phyloP scores from a whole-genome alignment of 2,329 filamentous ascomycete species.

The Tympanopsis confertula region DNA sequence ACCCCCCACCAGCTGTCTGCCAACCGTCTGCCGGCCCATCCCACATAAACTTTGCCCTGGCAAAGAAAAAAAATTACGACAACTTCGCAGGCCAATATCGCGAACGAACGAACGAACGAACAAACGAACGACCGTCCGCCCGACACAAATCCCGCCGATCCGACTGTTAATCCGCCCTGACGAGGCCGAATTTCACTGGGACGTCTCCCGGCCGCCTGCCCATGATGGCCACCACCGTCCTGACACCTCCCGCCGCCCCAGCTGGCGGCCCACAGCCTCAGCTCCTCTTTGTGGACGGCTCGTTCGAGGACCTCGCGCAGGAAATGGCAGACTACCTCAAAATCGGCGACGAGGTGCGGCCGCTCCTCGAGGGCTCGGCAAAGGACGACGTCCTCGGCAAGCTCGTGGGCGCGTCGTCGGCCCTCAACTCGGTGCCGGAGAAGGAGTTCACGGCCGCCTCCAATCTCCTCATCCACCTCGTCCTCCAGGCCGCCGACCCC shows the following conservation, averaged over 20 bases:
- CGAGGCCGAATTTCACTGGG: too few species aligned
- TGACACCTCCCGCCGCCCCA: background rate
- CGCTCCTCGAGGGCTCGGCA: background rate
- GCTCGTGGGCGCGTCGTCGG: background rate
- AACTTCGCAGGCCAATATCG: too few species aligned
- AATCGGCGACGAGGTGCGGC: background rate
- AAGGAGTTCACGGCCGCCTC: background rate
- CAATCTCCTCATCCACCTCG: background rate
- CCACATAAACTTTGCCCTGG: too few species aligned
- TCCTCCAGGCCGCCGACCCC: background rate
- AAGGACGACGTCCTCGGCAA: background rate
- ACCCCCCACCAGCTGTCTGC: too few species aligned
- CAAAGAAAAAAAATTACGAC: too few species aligned
- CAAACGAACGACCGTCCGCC: too few species aligned
- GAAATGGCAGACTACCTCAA: background rate
- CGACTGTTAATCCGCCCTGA: too few species aligned
- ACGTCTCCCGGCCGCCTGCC: too few species aligned
- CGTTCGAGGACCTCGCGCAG: background rate
- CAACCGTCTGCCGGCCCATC: too few species aligned
- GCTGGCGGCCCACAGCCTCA: background rate
- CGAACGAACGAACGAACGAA: too few species aligned
- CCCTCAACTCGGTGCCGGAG: background rate
- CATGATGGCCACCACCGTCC: background rate
- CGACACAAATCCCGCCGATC: too few species aligned
- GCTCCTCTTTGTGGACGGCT: background rate